phyloP scores from a whole-genome alignment of 768 basidiomycete species.

The Agaricus subrufescens region DNA sequence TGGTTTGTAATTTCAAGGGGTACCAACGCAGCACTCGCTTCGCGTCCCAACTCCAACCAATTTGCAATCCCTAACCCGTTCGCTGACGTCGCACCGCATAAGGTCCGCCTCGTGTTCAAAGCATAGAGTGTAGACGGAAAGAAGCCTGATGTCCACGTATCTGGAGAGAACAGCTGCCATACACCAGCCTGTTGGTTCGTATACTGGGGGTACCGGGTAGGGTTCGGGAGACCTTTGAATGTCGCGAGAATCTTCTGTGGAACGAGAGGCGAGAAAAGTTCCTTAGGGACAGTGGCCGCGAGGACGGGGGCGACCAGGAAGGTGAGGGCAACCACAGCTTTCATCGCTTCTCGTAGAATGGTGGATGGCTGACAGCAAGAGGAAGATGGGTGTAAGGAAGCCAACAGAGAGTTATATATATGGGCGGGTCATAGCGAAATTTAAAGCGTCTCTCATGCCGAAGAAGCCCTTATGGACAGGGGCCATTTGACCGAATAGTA shows the following conservation, averaged over 20 bases:
- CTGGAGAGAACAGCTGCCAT: conserved; percentile 50
- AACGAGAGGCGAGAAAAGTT: conserved; percentile 58
- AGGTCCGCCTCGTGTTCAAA: conserved; percentile 43
- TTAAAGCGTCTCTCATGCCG: not conserved
- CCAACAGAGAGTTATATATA: not conserved
- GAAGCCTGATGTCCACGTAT: conserved; percentile 69
- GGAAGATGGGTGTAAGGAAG: not conserved
- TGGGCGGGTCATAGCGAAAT: not conserved
- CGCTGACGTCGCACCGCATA: conserved; percentile 37
- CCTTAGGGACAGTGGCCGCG: conserved; percentile 25
- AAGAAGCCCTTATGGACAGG: not conserved
- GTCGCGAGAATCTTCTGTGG: conserved; percentile 57
- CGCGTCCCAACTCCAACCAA: conserved; percentile 52
- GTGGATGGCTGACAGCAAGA: not conserved
- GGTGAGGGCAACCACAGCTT: not conserved
- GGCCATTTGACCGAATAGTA: not conserved
- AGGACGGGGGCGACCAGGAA: conserved; percentile 4
- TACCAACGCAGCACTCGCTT: conserved; percentile 46
- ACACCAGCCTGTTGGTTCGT: conserved; percentile 41
- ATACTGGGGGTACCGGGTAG: conserved; percentile 55
- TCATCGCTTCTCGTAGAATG: not conserved
- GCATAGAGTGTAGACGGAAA: conserved; percentile 60
- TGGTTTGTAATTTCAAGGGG: conserved; percentile 42
- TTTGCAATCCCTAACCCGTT: conserved; percentile 38
- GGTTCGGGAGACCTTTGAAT: conserved; percentile 37